phyloP scores from a whole-genome alignment of 805 yeast genomes.

The Metschnikowia dekortorum region DNA sequence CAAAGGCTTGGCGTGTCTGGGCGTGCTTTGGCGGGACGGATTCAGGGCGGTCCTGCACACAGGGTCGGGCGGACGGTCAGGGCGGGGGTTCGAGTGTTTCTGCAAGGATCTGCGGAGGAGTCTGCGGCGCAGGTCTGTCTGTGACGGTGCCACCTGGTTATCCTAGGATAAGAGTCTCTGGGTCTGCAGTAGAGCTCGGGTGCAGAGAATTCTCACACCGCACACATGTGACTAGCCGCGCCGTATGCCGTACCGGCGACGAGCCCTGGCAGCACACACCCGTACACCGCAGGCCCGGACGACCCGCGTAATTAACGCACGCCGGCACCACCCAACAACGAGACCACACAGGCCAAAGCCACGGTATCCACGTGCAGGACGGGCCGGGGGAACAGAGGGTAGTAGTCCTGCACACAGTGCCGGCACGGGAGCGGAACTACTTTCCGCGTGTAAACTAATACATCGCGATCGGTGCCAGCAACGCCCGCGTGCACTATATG shows the following conservation, averaged over 20 bases:
- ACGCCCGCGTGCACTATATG: no score
- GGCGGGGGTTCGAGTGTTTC: no score
- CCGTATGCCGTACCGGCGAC: neutral
- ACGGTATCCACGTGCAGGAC: no score
- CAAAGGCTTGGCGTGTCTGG: no score
- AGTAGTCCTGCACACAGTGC: no score
- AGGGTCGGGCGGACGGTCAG: neutral
- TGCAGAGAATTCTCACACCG: neutral
- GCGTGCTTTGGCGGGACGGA: neutral
- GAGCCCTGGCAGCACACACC: neutral
- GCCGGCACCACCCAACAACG: no score
- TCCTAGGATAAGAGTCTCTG: conserved; percentile 1
- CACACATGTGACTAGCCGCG: neutral
- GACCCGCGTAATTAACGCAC: no score
- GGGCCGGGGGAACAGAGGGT: no score
- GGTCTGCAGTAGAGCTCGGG: neutral
- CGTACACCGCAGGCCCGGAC: neutral
- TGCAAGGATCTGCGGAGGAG: neutral
- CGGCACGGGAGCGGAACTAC: no score
- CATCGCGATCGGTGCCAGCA: no score
- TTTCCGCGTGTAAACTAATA: no score
- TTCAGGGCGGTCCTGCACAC: neutral
- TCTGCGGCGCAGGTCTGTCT: neutral
- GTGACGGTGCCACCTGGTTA: neutral
- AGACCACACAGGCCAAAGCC: no score